Conservation (phyloP, 73 alveolate species). For the Tetrahymena thermophila region DNA sequence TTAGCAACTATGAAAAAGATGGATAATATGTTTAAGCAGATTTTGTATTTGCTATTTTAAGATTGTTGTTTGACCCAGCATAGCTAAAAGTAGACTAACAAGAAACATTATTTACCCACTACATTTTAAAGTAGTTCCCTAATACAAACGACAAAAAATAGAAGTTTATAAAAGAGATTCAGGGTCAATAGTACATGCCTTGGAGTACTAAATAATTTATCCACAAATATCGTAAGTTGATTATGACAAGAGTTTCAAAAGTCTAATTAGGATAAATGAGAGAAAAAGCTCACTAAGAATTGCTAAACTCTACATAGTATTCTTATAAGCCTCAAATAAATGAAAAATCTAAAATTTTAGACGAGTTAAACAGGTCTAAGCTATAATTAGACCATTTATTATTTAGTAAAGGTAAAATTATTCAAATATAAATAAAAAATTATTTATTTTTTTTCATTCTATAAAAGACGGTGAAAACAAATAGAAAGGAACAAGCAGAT, state of each 20-base stretch:
- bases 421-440: background rate
- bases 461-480: background rate
- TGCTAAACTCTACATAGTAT: background rate
- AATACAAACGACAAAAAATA: background rate
- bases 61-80: background rate
- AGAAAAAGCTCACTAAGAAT: background rate
- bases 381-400: background rate
- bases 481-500: background rate
- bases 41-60: background rate
- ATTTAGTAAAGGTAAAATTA: background rate
- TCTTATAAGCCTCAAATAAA: background rate
- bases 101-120: background rate
- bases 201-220: background rate
- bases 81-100: background rate
- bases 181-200: background rate
- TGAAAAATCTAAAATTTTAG: background rate
- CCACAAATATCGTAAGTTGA: background rate
- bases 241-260: background rate
- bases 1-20: background rate
- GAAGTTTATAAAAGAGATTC: background rate
- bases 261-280: background rate
- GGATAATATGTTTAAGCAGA: background rate
- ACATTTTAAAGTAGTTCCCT: background rate
- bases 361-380: background rate
- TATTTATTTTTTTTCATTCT: background rate